A percentile compares a stretch with the other conserved stretches of the same genome.
phyloP scores from a whole-genome alignment of 495 filamentous ascomycete species.

The Halenospora varia region DNA sequence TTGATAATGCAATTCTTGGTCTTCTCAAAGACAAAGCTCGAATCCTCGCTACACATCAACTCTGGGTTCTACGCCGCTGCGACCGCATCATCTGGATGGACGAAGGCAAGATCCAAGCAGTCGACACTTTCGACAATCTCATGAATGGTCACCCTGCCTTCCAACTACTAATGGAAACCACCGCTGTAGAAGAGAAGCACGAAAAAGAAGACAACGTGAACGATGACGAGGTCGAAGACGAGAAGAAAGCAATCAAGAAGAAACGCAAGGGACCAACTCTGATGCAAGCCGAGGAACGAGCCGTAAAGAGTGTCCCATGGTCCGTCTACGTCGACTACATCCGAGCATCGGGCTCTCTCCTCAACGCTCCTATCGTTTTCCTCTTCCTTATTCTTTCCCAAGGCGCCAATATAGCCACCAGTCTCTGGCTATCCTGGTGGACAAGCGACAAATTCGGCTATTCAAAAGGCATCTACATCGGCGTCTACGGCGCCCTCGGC shows the following conservation, averaged over 20 bases:
- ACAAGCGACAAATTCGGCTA: constrained; percentile 58
- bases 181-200: constrained; percentile 56
- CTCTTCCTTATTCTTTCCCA: constrained; percentile 66
- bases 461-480: constrained; percentile 71
- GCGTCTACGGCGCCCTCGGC: constrained; percentile 77
- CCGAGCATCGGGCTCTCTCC: constrained; percentile 69
- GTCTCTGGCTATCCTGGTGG: constrained; percentile 93
- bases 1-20: constrained; percentile 91
- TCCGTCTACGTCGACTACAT: constrained; percentile 79
- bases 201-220: constrained; percentile 39
- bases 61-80: constrained; percentile 86
- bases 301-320: constrained; percentile 78
- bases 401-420: constrained; percentile 79
- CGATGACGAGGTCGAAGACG: constrained; percentile 40
- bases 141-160: constrained; percentile 73
- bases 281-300: constrained; percentile 90
- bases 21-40: constrained; percentile 84
- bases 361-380: constrained; percentile 63
- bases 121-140: constrained; percentile 85
- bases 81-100: constrained; percentile 92
- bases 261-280: constrained; percentile 59
- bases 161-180: constrained; percentile 76
- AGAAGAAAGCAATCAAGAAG: constrained; percentile 49
- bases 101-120: constrained; percentile 71
- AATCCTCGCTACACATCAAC: constrained; percentile 90